Base-by-base conservation (phyloP, 441 rosid genomes). In the Flueggea neowawraea region DNA sequence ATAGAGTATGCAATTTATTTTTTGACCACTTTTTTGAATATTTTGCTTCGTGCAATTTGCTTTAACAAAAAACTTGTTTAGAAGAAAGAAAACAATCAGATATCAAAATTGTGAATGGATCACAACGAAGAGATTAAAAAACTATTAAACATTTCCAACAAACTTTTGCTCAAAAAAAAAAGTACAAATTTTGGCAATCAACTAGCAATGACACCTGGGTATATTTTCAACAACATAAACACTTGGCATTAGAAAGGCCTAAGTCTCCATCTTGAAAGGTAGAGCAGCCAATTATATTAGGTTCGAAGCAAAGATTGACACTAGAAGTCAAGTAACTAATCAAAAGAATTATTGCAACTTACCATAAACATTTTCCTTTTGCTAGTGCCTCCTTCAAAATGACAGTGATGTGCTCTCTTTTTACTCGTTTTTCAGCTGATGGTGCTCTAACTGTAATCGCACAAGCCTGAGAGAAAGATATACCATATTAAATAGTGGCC, bases 331-430 rank as follows among this genome's bases (percentile, higher is more conserved):
- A 22, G 28, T 22, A 22, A 22, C 52, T 12, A 58, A n/a, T 22
- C 17, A 41, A 6, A 12, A 28, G 6, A 55, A 41, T 48, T 28
- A 28, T 50, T 51, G 55, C 51, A 58, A 63, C 83, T 73, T 76
- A 95, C 99, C 99, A 95, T 72, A 90, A 75, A 92, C 96, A 95
- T 68, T 91, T 91, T 74, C 99, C 99, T 82, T 78, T 76, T 58
- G 55, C 72, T 53, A 95, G 86, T 45, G 95, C 89, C 71, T 89
- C 99, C 69, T 86, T 82, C 53, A 95, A 62, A 76, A 74, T 78
- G 68, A 63, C 73, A 57, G 86, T 68, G 54, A 79, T 66, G 73
- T 78, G 86, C 76, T 89, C 97, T 79, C 70, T 85, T 75, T 80
- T 87, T 51, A 69, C 72, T 56, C 97, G 77, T 84, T 95, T n/a